Conservation (phyloP, 2,329 filamentous ascomycete genomes). For the Dendryphion nanum region DNA sequence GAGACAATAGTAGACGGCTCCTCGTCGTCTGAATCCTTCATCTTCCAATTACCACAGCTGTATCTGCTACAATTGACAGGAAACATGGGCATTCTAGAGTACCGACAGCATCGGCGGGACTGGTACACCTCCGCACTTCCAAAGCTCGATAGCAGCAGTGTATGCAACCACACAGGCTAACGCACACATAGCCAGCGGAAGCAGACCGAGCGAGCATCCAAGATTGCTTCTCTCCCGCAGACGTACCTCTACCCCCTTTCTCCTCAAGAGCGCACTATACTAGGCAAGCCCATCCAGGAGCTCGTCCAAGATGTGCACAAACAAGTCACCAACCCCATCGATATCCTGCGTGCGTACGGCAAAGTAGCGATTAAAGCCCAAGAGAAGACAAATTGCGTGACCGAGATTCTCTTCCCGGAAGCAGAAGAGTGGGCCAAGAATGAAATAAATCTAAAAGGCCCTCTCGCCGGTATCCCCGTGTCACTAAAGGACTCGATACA, state of each 20-base stretch:
- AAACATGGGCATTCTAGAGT: constrained; percentile 60
- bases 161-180: constrained; percentile 2
- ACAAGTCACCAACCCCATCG: constrained; percentile 62
- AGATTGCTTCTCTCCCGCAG: constrained; percentile 65
- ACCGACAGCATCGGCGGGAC: constrained; percentile 68
- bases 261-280: constrained; percentile 61
- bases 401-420: constrained; percentile 77
- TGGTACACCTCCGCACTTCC: constrained; percentile 52
- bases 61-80: constrained; percentile 2
- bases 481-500: constrained; percentile 76
- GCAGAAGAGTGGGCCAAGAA: constrained; percentile 69
- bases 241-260: constrained; percentile 67
- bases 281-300: constrained; percentile 72
- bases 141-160: no score
- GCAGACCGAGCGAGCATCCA: constrained; percentile 69
- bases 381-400: constrained; percentile 82
- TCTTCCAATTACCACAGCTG: background rate
- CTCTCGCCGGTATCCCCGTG: constrained; percentile 82
- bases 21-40: constrained; percentile 1
- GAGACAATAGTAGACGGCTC: background rate
- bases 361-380: constrained; percentile 85
- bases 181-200: constrained; percentile 65
- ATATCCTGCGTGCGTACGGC: constrained; percentile 81
- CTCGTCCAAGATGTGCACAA: constrained; percentile 77
- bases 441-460: constrained; percentile 70